A percentile compares a stretch with the other conserved stretches of the same genome.
These are phyloP conservation scores for Cryptomeria japonica DNA, from an alignment of 75 land plant genomes.

Conservation along the genomic window DNA sequence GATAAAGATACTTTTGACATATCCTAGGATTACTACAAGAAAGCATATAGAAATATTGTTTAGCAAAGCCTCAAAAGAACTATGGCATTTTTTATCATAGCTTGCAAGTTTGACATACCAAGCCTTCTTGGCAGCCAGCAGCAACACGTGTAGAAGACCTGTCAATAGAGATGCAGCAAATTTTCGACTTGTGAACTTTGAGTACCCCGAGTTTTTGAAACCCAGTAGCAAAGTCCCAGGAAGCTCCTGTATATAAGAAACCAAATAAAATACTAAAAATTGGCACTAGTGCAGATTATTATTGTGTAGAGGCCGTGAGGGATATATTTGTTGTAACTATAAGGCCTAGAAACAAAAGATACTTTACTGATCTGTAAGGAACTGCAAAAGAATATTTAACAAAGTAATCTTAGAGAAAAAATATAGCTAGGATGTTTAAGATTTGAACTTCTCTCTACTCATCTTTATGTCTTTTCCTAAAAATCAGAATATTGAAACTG, in stretches of 20 bases:
- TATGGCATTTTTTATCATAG: not conserved
- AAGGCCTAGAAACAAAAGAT: not conserved
- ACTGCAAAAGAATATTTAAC: not conserved
- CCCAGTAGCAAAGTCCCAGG: not conserved
- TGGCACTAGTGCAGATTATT: not conserved
- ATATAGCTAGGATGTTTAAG: not conserved
- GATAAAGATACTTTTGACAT: not conserved
- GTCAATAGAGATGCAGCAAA: slow-evolving; percentile 12
- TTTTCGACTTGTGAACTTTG: slow-evolving; percentile 6
- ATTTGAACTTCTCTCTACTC: not conserved
- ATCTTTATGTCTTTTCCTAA: not conserved
- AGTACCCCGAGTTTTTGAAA: not conserved
- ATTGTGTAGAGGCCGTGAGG: not conserved
- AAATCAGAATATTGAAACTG: not conserved
- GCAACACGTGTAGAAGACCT: not conserved
- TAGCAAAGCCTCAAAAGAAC: not conserved
- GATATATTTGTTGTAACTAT: not conserved
- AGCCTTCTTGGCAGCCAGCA: slow-evolving; percentile 15
- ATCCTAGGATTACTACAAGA: not conserved
- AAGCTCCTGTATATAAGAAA: not conserved
- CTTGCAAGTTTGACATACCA: slow-evolving; percentile 4
- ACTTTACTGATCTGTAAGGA: not conserved
- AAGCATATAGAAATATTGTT: not conserved
- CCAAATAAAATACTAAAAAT: not conserved
- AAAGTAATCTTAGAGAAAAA: not conserved